phyloP scores from a whole-genome alignment of 768 basidiomycete genomes.

The Fibroporia radiculosa region DNA sequence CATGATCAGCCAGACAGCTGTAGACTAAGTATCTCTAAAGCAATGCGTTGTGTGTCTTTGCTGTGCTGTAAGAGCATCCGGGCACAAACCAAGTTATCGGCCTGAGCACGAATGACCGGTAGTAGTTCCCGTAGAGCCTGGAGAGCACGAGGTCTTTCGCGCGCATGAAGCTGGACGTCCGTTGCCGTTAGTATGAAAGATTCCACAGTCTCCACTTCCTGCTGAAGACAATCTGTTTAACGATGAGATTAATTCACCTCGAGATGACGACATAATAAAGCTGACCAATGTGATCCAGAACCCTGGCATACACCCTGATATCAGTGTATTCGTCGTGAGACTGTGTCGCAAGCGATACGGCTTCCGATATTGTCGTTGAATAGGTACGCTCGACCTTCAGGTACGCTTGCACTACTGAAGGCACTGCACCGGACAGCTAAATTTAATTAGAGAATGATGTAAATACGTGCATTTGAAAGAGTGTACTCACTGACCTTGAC shows the following conservation, averaged over 20 bases:
- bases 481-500: conserved; percentile 23
- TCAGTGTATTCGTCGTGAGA: conserved; percentile 7
- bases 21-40: conserved; percentile 11
- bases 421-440: not conserved
- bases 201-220: not conserved
- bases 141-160: not conserved
- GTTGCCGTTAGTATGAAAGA: too few species aligned
- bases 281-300: conserved; percentile 11
- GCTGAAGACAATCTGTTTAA: not conserved
- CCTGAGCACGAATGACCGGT: not conserved
- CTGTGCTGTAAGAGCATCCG: conserved; percentile 3
- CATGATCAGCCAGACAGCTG: not conserved
- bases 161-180: not conserved
- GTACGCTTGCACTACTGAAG: conserved; percentile 8
- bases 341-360: conserved; percentile 1
- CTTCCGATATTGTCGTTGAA: conserved; percentile 15
- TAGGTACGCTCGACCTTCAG: conserved; percentile 10
- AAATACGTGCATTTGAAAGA: not conserved
- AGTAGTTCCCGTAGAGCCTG: not conserved
- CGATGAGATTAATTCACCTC: too few species aligned
- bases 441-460: not conserved
- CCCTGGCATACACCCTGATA: conserved; percentile 4
- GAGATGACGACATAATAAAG: too few species aligned
- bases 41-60: conserved; percentile 9
- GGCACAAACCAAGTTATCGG: not conserved